phyloP scores from a whole-genome alignment of 176 grass and related monocot species.

The Tuctoria greenei region DNA sequence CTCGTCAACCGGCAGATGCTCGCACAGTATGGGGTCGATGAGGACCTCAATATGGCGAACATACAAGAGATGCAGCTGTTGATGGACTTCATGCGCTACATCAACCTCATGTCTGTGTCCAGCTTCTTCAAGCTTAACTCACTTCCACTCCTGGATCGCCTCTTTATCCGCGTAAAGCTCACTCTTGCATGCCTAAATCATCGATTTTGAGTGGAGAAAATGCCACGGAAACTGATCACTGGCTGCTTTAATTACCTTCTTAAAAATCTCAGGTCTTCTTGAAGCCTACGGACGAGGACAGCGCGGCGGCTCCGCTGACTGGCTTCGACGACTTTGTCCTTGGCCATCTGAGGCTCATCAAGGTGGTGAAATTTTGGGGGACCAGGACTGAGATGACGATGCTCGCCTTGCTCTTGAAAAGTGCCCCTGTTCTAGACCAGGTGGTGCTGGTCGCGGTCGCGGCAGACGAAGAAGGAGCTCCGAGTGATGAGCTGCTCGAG shows the following conservation, averaged over 20 bases:
- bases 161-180: too few relatives aligned
- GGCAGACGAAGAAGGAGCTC: constrained; percentile 6
- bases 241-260: neutral
- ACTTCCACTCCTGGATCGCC: too few relatives aligned
- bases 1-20: constrained; percentile 45
- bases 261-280: constrained; percentile 27
- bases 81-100: too few relatives aligned
- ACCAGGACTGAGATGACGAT: constrained; percentile 37
- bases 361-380: constrained; percentile 51
- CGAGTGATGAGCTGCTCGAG: neutral
- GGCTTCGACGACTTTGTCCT: neutral
- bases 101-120: too few relatives aligned
- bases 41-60: too few relatives aligned
- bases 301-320: neutral
- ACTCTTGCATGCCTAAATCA: too few relatives aligned
- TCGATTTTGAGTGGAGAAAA: too few relatives aligned
- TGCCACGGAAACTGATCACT: too few relatives aligned
- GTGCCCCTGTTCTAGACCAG: constrained; percentile 37
- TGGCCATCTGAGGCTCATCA: constrained; percentile 41
- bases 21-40: too few relatives aligned
- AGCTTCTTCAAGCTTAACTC: too few relatives aligned
- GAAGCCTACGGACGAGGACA: neutral
- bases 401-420: constrained; percentile 44
- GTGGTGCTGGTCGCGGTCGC: constrained; percentile 50
- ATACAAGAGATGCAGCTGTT: too few relatives aligned